Conservation (phyloP, 2,329 filamentous ascomycete genomes). For the Teratosphaeria gauchensis region DNA sequence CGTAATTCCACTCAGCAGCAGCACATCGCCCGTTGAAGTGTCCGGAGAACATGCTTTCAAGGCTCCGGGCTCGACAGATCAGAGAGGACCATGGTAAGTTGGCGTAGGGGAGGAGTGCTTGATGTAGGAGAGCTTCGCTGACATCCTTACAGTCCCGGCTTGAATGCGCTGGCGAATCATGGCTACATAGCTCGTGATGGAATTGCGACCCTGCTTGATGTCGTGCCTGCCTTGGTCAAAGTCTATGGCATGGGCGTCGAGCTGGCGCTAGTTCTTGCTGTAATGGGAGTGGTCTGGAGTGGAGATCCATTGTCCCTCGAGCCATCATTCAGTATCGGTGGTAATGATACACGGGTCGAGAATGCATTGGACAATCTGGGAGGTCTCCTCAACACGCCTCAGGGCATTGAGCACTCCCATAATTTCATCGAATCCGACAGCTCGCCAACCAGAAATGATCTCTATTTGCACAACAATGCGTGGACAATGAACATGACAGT, state of each 20-base stretch:
- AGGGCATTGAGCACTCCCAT: constrained; percentile 38
- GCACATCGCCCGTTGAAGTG: constrained; percentile 4
- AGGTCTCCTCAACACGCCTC: constrained; percentile 11
- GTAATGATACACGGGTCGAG: constrained; percentile 12
- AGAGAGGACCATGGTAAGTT: constrained; percentile 8
- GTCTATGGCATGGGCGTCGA: constrained; percentile 21
- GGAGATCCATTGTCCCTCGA: constrained; percentile 31
- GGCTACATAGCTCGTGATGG: constrained; percentile 5
- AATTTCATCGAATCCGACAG: constrained; percentile 46
- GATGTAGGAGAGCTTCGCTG: not conserved
- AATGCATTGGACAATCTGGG: constrained; percentile 29
- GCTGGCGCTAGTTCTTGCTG: constrained; percentile 16
- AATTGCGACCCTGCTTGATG: constrained; percentile 15
- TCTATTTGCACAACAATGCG: constrained; percentile 39
- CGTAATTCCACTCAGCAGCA: not conserved
- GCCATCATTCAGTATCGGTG: constrained; percentile 14
- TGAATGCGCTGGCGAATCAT: constrained; percentile 8
- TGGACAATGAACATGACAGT: constrained; percentile 42
- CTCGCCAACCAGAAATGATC: constrained; percentile 42
- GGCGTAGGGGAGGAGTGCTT: not conserved
- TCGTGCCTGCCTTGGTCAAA: constrained; percentile 14
- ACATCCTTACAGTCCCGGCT: constrained; percentile 4
- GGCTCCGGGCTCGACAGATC: constrained; percentile 5
- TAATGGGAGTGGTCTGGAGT: constrained; percentile 17
- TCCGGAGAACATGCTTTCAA: constrained; percentile 6